These are phyloP conservation scores for Tripterygium wilfordii DNA, from an alignment of 177 flowering plant genomes.

Conservation along the genomic window DNA sequence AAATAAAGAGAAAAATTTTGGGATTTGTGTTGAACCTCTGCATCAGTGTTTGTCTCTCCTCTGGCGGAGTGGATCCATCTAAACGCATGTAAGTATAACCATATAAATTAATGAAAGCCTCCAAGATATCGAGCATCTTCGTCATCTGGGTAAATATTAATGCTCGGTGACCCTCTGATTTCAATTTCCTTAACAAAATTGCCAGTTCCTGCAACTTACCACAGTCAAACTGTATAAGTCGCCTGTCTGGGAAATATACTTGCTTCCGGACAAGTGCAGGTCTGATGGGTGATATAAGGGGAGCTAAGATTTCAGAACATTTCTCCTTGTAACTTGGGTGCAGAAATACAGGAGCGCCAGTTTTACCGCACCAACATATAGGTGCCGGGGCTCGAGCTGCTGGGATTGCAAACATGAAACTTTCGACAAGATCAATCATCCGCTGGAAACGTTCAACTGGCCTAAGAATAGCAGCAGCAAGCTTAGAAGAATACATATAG, in stretches of 20 bases:
- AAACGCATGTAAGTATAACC: slow-evolving; percentile 99
- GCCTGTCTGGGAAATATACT: slow-evolving; percentile 95
- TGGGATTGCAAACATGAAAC: slow-evolving; percentile 95
- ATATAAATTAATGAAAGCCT: slow-evolving; percentile 91
- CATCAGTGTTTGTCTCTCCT: slow-evolving; percentile 96
- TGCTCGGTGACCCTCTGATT: slow-evolving; percentile 96
- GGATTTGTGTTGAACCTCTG: slow-evolving; percentile 98
- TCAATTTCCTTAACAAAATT: slow-evolving; percentile 74
- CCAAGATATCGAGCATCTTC: slow-evolving; percentile 96
- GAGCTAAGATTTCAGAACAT: slow-evolving; percentile 51
- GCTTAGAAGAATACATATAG: slow-evolving; percentile 59
- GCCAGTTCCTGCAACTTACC: slow-evolving; percentile 97
- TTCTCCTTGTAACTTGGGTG: slow-evolving; percentile 45
- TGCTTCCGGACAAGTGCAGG: slow-evolving; percentile 94
- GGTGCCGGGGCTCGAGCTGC: slow-evolving; percentile 90
- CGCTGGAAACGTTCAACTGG: slow-evolving; percentile 78
- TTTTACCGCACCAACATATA: slow-evolving; percentile 80
- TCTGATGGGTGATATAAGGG: slow-evolving; percentile 76
- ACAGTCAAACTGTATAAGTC: slow-evolving; percentile 98
- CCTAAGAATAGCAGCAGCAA: slow-evolving; percentile 69
- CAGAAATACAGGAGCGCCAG: slow-evolving; percentile 49
- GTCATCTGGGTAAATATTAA: slow-evolving; percentile 99
- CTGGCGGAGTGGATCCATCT: slow-evolving; percentile 98
- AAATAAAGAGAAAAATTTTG: slow-evolving; percentile 85
- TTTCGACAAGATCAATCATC: slow-evolving; percentile 65